Percentiles rank a stretch among this genome's conserved stretches.
Conservation (phyloP, 23 red algal species). For the Gracilaria caudata region DNA sequence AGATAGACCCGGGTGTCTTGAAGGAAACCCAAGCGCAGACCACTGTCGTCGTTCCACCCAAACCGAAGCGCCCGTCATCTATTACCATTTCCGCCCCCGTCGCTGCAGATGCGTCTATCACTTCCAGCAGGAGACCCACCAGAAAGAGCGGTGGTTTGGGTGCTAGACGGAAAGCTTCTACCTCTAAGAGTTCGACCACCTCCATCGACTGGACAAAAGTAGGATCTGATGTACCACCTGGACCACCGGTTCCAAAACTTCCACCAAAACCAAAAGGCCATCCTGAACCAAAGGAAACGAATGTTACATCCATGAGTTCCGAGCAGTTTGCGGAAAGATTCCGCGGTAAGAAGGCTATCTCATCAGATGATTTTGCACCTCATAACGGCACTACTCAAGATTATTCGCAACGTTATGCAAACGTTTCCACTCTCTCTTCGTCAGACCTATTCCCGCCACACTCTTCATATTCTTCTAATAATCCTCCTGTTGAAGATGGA, state of each 20-base stretch:
- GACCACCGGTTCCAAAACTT: slow-evolving; percentile 50
- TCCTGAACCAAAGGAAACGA: background rate
- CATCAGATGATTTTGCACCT: slow-evolving; percentile 68
- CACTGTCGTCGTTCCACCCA: background rate
- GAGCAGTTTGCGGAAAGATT: slow-evolving; percentile 64
- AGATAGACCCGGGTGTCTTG: background rate
- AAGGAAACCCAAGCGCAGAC: background rate
- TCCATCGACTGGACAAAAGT: slow-evolving; percentile 67
- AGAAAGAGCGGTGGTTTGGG: slow-evolving; percentile 32
- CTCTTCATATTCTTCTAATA: background rate
- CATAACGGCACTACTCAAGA: background rate
- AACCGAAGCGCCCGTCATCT: slow-evolving; percentile 20
- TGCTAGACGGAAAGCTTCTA: slow-evolving; percentile 42
- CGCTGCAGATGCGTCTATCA: slow-evolving; percentile 60
- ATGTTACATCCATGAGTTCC: slow-evolving; percentile 12
- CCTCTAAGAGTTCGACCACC: slow-evolving; percentile 6
- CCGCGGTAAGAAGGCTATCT: slow-evolving; percentile 67
- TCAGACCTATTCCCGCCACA: background rate
- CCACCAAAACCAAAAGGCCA: slow-evolving; percentile 27
- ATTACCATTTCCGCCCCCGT: slow-evolving; percentile 52
- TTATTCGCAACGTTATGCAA: slow-evolving; percentile 3
- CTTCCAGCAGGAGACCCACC: slow-evolving; percentile 29
- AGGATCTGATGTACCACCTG: slow-evolving; percentile 61
- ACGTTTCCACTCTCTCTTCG: slow-evolving; percentile 12
- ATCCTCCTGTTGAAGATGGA: slow-evolving; percentile 9